Evolutionary conservation across 78 protist genomes (phyloP), one percentile per base, ranked within the genome.

Genomic region (Dictyostelium intermedium): DNA sequence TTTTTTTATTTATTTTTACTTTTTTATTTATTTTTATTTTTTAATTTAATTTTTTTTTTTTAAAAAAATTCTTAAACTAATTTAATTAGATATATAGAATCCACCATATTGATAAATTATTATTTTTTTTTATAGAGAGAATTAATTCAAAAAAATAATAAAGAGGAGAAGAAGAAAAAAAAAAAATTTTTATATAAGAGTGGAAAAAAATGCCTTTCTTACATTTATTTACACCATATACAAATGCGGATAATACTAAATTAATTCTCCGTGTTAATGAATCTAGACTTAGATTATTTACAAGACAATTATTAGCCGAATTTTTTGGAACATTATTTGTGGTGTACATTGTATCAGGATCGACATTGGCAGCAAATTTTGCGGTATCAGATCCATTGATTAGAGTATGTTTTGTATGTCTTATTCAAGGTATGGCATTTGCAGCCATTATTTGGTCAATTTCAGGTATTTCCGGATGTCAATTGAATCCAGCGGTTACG

Each of bases 401-500:
- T 34, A n/a, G 74, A 35, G 14, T 78, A 11, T 60, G 32, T 25
- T 27, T 89, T 18, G 25, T 89, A 69, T 84, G 82, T 11, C 20
- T 89, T n/a, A 0, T 89, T 25, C 94, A 89, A 89, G 94, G 86
- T 20, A 34, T 89, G 1, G 20, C 87, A n/a, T 27, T 89, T 61
- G 85, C 94, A 5, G 74, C 94, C 0, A 47, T 80, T 50, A 45
- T 89, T 69, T 89, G 94, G 94, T 89, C 69, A 25, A 53, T 83
- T 13, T 79, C 86, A 30, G 94, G 94, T 89, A 56, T 89, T 2
- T 89, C 94, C 43, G 94, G 94, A 50, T 89, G 94, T 80, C 94
- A 89, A 66, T 69, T 92, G 7, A 92, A 92, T 41, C 96, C 96
- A 18, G 96, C 96, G 0, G 92, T 92, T 6, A 84, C 96, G 6